phyloP scores from a whole-genome alignment of 2,329 filamentous ascomycete genomes.

The Aspergillus luchuensis region DNA sequence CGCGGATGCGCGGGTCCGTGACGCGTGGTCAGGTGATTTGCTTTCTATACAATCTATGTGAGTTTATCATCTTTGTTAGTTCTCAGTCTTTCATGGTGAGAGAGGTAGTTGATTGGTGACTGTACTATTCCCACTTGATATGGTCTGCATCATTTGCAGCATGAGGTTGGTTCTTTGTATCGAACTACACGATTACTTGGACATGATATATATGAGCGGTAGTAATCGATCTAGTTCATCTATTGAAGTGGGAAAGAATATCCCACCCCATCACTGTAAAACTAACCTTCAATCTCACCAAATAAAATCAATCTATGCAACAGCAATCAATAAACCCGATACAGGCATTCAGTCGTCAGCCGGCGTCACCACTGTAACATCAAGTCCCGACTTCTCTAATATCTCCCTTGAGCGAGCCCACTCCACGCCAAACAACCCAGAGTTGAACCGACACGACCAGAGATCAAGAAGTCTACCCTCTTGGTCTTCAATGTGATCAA shows the following conservation, averaged over 20 bases:
- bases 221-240: no score
- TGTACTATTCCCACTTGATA: no score
- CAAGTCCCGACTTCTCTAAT: conserved; percentile 43
- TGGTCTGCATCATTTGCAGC: no score
- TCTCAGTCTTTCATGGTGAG: no score
- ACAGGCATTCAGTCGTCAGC: conserved; percentile 14
- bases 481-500: conserved; percentile 32
- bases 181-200: no score
- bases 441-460: conserved; percentile 59
- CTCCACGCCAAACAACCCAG: conserved; percentile 57
- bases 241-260: no score
- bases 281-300: no score
- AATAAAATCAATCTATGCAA: not conserved
- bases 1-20: conserved; percentile 12
- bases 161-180: no score
- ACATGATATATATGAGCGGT: no score
- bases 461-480: conserved; percentile 35
- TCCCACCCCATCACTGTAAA: no score
- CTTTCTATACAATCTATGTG: not conserved
- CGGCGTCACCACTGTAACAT: conserved; percentile 39
- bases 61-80: not conserved
- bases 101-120: no score
- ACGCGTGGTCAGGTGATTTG: conserved; percentile 25
- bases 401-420: conserved; percentile 54
- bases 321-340: not conserved